phyloP scores from a whole-genome alignment of 176 grass and related monocot genomes.

The Aegilops sharonensis region DNA sequence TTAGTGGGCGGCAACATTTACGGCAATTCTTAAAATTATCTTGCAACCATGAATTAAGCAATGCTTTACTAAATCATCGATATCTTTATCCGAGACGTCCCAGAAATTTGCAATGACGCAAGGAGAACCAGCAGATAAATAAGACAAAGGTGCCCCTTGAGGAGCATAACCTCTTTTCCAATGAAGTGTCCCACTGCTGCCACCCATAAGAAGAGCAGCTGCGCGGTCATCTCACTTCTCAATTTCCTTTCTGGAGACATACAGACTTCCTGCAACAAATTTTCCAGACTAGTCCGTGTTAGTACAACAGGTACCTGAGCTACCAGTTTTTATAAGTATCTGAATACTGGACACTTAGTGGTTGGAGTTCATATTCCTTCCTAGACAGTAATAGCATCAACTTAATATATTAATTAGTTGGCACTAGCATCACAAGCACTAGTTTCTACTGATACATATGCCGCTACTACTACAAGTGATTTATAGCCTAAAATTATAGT shows the following conservation, averaged over 20 bases:
- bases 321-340: neutral
- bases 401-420: neutral
- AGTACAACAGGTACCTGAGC: slow-evolving; percentile 6
- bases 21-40: too few relatives aligned
- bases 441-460: neutral
- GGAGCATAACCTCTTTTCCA: slow-evolving; percentile 69
- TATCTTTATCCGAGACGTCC: slow-evolving; percentile 79
- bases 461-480: neutral
- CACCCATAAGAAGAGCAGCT: slow-evolving; percentile 92
- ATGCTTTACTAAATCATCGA: slow-evolving; percentile 70
- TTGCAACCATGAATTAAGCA: slow-evolving; percentile 42
- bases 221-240: slow-evolving; percentile 66
- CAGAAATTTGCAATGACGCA: slow-evolving; percentile 73
- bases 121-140: slow-evolving; percentile 82
- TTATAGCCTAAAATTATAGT: too few relatives aligned
- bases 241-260: slow-evolving; percentile 72
- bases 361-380: neutral
- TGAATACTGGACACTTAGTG: neutral
- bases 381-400: neutral
- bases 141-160: slow-evolving; percentile 66
- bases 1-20: too few relatives aligned
- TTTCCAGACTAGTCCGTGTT: neutral
- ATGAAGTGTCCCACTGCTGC: slow-evolving; percentile 68
- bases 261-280: slow-evolving; percentile 62
- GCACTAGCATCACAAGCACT: slow-evolving; percentile 3